Conservation (phyloP, 306 rosid genomes). For the Trifolium pratense region DNA sequence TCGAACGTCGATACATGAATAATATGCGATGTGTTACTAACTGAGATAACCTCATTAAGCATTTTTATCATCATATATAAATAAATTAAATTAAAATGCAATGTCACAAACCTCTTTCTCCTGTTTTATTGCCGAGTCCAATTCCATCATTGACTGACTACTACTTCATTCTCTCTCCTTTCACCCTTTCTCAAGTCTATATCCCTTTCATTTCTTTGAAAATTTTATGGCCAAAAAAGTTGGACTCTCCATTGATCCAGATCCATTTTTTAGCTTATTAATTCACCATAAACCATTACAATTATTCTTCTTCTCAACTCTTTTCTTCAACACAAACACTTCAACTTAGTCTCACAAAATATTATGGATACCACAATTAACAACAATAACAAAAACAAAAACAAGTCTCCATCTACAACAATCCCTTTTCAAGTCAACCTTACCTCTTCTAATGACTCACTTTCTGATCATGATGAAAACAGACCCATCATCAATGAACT, state of each 20-base stretch:
- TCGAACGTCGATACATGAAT: too few relatives aligned
- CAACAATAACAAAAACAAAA: slow-evolving; percentile 3
- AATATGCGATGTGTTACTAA: too few relatives aligned
- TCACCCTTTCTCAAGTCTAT: background rate
- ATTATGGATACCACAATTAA: slow-evolving; percentile 43
- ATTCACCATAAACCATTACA: slow-evolving; percentile 45
- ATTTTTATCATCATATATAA: too few relatives aligned
- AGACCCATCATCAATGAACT: slow-evolving; percentile 61
- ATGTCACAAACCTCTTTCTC: slow-evolving; percentile 52
- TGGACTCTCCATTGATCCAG: slow-evolving; percentile 97
- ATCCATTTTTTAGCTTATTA: slow-evolving; percentile 61
- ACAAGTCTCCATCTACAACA: slow-evolving; percentile 40
- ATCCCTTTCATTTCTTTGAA: slow-evolving; percentile 46
- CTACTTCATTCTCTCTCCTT: slow-evolving; percentile 26
- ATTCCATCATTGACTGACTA: slow-evolving; percentile 57
- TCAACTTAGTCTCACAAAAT: slow-evolving; percentile 11
- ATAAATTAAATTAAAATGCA: too few relatives aligned
- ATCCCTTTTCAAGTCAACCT: slow-evolving; percentile 71
- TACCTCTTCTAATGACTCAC: slow-evolving; percentile 34
- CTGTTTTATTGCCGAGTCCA: slow-evolving; percentile 85
- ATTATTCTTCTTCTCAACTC: slow-evolving; percentile 66
- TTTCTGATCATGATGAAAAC: slow-evolving; percentile 20
- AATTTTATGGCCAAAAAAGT: slow-evolving; percentile 72
- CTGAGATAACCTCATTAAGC: too few relatives aligned
- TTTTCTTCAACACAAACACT: slow-evolving; percentile 45